Base-by-base conservation (phyloP, 352 stramenopile genomes). In the Globisporangium recalcitrans region DNA sequence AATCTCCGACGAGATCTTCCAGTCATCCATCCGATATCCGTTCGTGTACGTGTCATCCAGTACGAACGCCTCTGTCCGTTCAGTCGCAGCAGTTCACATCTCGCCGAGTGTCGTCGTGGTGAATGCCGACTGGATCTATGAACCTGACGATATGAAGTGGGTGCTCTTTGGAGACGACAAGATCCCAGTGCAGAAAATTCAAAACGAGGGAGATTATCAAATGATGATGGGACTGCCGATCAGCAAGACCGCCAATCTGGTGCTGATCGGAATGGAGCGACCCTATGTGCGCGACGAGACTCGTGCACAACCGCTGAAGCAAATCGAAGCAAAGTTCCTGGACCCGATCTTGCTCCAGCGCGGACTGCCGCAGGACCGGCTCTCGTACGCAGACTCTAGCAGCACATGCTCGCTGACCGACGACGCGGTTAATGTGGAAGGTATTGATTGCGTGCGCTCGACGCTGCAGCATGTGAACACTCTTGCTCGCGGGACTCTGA, bases 301-400 rank as follows among this genome's bases (percentile, higher is more conserved):
- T n/a, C n/a, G n/a, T n/a, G n/a, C n/a, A n/a, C n/a, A n/a, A n/a
- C n/a, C n/a, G n/a, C n/a, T n/a, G n/a, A 52, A 32, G 13, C 10
- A 3, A 3, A 0, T 55, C 6, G 44, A 55, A 46, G 29, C 56
- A 21, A 47, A 34, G 13, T 46, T 46, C 21, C 44, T 56, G 14
- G 44, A 62, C n/a, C 55, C 55, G 26, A 21, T 52, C 38, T 40
- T 60, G 40, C 55, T 60, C 22, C n/a, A 11, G n/a, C 55, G 55
- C 1, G 55, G 55, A 38, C 4, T 60, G 0, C 40, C 36, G 10
- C 22, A 21, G 10, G 38, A 31, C 3, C 10, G 19, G 1, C 38
- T 22, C 26, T 52, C 26, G 19, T 21, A 1, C 6, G 1, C 42
- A 7, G 26, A 27, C 8, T 10, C 54, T 0, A 3, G 19, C 0